A percentile compares a stretch with the other conserved stretches of the same genome.
Conservation (phyloP, 257 asterid species). For the Capsicum chinense region DNA sequence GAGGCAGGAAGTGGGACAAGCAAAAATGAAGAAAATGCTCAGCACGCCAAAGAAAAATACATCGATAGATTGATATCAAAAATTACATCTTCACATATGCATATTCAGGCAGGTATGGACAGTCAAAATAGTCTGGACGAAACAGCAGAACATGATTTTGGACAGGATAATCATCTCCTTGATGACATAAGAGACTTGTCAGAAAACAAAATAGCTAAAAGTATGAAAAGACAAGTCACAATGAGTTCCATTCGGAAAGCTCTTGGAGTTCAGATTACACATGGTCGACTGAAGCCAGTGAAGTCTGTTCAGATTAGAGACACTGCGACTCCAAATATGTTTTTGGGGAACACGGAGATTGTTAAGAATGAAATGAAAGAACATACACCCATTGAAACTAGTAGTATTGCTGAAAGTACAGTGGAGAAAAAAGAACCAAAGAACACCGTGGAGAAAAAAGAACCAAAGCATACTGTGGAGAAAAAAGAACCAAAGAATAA, state of each 20-base stretch:
- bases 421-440: conserved; percentile 25
- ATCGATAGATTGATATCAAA: conserved; percentile 31
- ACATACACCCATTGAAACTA: conserved; percentile 38
- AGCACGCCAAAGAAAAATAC: conserved; percentile 27
- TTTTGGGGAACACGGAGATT: conserved; percentile 31
- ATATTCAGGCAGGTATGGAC: conserved; percentile 23
- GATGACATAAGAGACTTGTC: conserved; percentile 34
- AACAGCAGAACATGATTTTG: conserved; percentile 29
- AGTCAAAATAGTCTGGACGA: not conserved
- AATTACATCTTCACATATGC: conserved; percentile 32
- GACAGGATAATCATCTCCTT: conserved; percentile 39
- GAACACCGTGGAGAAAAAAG: not conserved
- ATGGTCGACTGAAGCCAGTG: conserved; percentile 56
- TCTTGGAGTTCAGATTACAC: conserved; percentile 48
- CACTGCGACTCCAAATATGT: conserved; percentile 41
- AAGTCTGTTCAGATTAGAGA: conserved; percentile 53
- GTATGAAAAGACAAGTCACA: conserved; percentile 44
- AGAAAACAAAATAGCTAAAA: conserved; percentile 37
- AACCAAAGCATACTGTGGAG: conserved; percentile 20
- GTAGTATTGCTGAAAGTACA: conserved; percentile 30
- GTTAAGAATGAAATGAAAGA: conserved; percentile 50
- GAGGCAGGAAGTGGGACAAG: conserved; percentile 21
- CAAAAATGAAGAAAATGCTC: conserved; percentile 30
- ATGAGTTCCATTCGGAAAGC: conserved; percentile 48
- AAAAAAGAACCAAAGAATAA: conserved; percentile 21